phyloP scores from a whole-genome alignment of 179 eudicot genomes.

The Patellifolia procumbens region DNA sequence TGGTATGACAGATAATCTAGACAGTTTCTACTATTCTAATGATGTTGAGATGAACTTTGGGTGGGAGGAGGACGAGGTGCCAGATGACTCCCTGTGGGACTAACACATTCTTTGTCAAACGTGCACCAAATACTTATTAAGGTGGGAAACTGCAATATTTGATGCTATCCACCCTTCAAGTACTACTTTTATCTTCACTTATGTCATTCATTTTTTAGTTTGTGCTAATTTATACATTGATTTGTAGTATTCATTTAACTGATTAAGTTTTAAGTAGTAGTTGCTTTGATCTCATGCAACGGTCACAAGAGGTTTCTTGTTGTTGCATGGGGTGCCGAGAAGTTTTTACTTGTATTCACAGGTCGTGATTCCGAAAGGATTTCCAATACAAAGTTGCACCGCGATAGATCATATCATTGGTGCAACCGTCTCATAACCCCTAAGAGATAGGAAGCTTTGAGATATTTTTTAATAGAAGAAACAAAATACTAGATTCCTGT shows the following conservation, averaged over 20 bases:
- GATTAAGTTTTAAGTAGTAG: not conserved
- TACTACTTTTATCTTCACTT: not conserved
- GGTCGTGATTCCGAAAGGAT: not conserved
- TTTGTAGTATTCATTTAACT: not conserved
- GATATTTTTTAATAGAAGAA: too few relatives aligned
- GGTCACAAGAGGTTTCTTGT: not conserved
- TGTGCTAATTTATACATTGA: not conserved
- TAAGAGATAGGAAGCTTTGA: too few relatives aligned
- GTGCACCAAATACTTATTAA: not conserved
- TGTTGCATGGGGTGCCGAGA: conserved; percentile 10
- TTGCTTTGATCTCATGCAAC: not conserved
- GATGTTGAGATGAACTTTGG: conserved; percentile 6
- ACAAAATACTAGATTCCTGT: too few relatives aligned
- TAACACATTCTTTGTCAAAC: not conserved
- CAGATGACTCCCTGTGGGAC: conserved; percentile 33
- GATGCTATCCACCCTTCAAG: not conserved
- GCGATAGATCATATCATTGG: too few relatives aligned
- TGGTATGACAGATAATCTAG: conserved; percentile 21
- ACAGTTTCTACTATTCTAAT: not conserved
- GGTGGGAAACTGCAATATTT: conserved; percentile 1
- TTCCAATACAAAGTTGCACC: not conserved
- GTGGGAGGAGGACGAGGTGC: conserved; percentile 30
- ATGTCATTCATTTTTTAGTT: not conserved
- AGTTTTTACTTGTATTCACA: not conserved
- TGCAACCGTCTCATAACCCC: too few relatives aligned